These are phyloP conservation scores for Dinochytrium kinnereticum DNA, from an alignment of 371 early-diverging fungal species.

Conservation along the genomic window DNA sequence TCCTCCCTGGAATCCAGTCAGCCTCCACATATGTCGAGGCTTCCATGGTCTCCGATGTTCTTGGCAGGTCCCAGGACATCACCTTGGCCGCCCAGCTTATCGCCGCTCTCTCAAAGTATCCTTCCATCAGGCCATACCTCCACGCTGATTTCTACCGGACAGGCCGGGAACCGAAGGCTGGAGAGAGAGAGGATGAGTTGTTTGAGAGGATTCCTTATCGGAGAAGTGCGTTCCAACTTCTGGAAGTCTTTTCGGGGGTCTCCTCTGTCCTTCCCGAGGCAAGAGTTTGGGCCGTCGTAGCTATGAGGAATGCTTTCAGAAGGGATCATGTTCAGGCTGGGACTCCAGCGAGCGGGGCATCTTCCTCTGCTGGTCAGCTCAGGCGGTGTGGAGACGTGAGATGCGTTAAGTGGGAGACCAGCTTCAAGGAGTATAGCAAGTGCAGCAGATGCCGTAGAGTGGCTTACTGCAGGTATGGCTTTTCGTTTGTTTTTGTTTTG, in stretches of 20 bases:
- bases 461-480: conserved; percentile 49
- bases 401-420: conserved; percentile 41
- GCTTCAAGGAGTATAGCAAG: conserved; percentile 43
- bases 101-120: conserved; percentile 86
- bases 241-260: conserved; percentile 42
- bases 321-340: conserved; percentile 32
- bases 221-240: conserved; percentile 36
- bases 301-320: conserved; percentile 54
- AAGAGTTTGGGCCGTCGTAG: conserved; percentile 46
- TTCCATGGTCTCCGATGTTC: conserved; percentile 15
- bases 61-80: conserved; percentile 82
- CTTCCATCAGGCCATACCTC: conserved; percentile 69
- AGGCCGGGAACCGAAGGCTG: conserved; percentile 1
- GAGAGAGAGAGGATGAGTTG: neutral
- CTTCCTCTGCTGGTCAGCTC: conserved; percentile 20
- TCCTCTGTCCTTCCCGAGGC: conserved; percentile 35
- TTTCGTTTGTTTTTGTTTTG: neutral
- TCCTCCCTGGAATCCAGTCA: conserved; percentile 32
- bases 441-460: conserved; percentile 52
- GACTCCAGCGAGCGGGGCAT: neutral
- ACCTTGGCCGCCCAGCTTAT: conserved; percentile 83
- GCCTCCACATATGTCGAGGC: conserved; percentile 18
- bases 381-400: conserved; percentile 39
- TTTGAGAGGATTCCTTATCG: conserved; percentile 1
- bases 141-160: conserved; percentile 47